Percentiles rank a stretch among this genome's conserved stretches.
phyloP scores from a whole-genome alignment of 2,329 filamentous ascomycete species.

The Claviceps digitariae region DNA sequence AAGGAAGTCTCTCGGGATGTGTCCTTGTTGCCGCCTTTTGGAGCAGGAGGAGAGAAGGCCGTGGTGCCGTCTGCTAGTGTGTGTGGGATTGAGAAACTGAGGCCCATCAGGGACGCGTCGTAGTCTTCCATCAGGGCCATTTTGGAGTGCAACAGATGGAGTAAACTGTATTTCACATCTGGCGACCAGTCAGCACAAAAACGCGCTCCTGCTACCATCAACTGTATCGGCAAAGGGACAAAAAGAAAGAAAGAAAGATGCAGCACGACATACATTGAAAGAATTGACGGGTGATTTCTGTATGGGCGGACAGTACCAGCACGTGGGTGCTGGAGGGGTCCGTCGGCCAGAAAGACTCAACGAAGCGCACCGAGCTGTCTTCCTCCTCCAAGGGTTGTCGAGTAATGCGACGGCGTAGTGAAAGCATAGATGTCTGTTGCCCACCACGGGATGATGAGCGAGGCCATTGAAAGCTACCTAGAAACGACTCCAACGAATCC shows the following conservation, averaged over 20 bases:
- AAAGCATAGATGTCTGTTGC: conserved; percentile 41
- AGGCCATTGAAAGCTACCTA: conserved; percentile 57
- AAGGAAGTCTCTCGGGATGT: conserved; percentile 41
- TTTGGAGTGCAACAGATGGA: conserved; percentile 65
- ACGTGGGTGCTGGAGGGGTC: conserved; percentile 55
- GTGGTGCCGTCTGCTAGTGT: conserved; percentile 47
- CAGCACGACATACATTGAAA: conserved; percentile 50
- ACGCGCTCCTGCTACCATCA: too few relatives aligned
- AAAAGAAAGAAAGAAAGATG: background rate
- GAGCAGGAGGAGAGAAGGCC: conserved; percentile 34
- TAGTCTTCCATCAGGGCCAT: conserved; percentile 27
- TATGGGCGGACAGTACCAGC: conserved; percentile 70
- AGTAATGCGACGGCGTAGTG: conserved; percentile 61
- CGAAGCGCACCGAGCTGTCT: conserved; percentile 59
- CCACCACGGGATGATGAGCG: conserved; percentile 25
- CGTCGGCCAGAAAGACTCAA: conserved; percentile 80
- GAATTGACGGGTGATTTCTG: conserved; percentile 66
- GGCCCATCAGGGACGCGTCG: conserved; percentile 52
- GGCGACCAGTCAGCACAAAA: background rate
- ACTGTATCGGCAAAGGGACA: background rate
- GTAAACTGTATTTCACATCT: conserved; percentile 62
- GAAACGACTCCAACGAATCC: conserved; percentile 43
- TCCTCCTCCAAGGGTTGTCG: conserved; percentile 46
- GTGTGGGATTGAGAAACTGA: conserved; percentile 65
- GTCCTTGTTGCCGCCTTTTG: conserved; percentile 8